Evolutionary conservation across 768 basidiomycete genomes (phyloP).

Genomic region (Boletus eberwhitei): DNA sequence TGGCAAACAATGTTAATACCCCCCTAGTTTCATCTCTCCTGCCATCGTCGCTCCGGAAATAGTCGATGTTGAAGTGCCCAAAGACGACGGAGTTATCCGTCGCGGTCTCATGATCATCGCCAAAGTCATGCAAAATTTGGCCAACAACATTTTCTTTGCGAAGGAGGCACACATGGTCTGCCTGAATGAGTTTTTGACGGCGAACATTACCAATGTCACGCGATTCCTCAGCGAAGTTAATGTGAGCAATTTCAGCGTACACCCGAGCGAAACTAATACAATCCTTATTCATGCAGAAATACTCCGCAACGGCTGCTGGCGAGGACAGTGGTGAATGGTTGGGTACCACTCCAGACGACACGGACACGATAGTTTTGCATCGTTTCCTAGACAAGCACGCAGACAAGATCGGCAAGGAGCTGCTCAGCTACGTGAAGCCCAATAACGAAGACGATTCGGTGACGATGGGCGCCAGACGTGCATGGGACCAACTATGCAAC

Average conservation of each 20-base stretch:
- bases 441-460: slow-evolving; percentile 52
- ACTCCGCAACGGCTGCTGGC: slow-evolving; percentile 41
- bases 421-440: slow-evolving; percentile 67
- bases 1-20: background rate
- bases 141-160: slow-evolving; percentile 91
- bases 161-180: slow-evolving; percentile 85
- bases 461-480: slow-evolving; percentile 65
- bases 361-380: slow-evolving; percentile 78
- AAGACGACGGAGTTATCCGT: slow-evolving; percentile 57
- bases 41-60: slow-evolving; percentile 83
- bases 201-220: slow-evolving; percentile 70
- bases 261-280: background rate
- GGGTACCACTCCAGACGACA: slow-evolving; percentile 76
- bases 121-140: slow-evolving; percentile 89
- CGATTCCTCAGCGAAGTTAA: slow-evolving; percentile 74
- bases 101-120: slow-evolving; percentile 83
- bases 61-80: slow-evolving; percentile 78
- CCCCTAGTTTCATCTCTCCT: slow-evolving; percentile 81
- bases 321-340: slow-evolving; percentile 72
- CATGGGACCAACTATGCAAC: slow-evolving; percentile 80
- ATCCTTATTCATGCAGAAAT: slow-evolving; percentile 35
- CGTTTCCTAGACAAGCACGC: slow-evolving; percentile 83
- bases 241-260: slow-evolving; percentile 37
- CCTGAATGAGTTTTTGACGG: slow-evolving; percentile 70
- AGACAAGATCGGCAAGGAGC: slow-evolving; percentile 84